A percentile compares a stretch with the other conserved stretches of the same genome.
Evolutionary conservation across 1,139 yeast species (phyloP).

Genomic region (Kazachstania sp.): DNA sequence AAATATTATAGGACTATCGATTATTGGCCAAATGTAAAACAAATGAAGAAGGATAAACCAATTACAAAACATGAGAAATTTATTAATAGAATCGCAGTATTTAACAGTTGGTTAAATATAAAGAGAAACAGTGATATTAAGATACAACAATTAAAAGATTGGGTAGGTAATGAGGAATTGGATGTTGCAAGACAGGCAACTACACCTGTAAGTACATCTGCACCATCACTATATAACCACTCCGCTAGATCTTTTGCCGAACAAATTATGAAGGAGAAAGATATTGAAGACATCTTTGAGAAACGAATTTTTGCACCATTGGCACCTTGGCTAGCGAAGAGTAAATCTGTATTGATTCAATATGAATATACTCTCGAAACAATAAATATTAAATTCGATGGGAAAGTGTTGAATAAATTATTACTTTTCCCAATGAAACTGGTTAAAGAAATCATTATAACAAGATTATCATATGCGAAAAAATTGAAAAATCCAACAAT

Average conservation of each 20-base stretch:
- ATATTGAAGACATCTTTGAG: conserved; percentile 57
- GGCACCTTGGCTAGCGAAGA: conserved; percentile 54
- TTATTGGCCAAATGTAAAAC: conserved; percentile 72
- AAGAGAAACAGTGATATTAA: conserved; percentile 61
- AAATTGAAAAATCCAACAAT: conserved; percentile 78
- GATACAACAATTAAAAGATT: conserved; percentile 41
- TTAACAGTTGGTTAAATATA: conserved; percentile 76
- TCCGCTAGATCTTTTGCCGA: conserved; percentile 61
- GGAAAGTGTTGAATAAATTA: conserved; percentile 52
- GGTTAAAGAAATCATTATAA: conserved; percentile 69
- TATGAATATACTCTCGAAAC: conserved; percentile 57
- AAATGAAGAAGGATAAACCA: conserved; percentile 74
- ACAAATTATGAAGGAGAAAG: conserved; percentile 75
- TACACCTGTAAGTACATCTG: not conserved
- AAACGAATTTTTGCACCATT: conserved; percentile 35
- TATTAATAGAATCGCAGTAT: conserved; percentile 59
- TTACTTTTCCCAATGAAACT: conserved; percentile 74
- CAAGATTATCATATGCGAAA: conserved; percentile 70
- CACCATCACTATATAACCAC: not conserved
- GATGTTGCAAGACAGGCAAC: conserved; percentile 34
- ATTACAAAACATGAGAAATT: conserved; percentile 58
- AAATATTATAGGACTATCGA: conserved; percentile 62
- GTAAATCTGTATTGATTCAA: conserved; percentile 61
- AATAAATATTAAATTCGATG: conserved; percentile 67
- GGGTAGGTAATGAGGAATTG: conserved; percentile 78